Percentiles rank a stretch among this genome's conserved stretches.
Evolutionary conservation across 257 asterid species (phyloP).

Genomic region (Scutellaria galericulata): DNA sequence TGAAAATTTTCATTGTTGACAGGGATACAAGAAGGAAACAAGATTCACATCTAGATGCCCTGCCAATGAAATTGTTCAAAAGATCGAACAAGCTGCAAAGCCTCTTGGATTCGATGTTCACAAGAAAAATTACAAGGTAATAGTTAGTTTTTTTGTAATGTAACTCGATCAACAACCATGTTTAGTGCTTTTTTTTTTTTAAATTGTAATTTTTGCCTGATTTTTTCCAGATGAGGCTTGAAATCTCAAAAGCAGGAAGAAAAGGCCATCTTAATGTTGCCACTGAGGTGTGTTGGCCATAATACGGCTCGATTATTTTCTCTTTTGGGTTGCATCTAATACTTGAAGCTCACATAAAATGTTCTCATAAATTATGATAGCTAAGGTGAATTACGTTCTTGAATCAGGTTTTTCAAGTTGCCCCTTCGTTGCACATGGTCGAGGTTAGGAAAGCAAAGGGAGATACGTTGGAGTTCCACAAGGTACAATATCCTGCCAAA

Average conservation of each 20-base stretch:
- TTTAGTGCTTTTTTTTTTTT: conserved; percentile 4
- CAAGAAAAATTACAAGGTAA: conserved; percentile 88
- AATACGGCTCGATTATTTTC: conserved; percentile 11
- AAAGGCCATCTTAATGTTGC: conserved; percentile 92
- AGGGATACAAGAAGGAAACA: conserved; percentile 90
- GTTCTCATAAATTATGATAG: background rate
- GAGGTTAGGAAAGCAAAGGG: conserved; percentile 61
- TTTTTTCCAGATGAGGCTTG: conserved; percentile 77
- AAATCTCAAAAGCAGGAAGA: conserved; percentile 85
- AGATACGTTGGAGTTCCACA: conserved; percentile 64
- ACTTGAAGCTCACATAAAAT: background rate
- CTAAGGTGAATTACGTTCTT: background rate
- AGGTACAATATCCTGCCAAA: conserved; percentile 46
- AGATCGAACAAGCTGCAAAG: conserved; percentile 88
- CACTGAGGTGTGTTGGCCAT: conserved; percentile 62
- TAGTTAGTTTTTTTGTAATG: conserved; percentile 14
- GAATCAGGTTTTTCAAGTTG: conserved; percentile 63
- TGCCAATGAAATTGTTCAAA: conserved; percentile 78
- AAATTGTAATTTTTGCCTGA: background rate
- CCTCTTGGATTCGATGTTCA: conserved; percentile 96
- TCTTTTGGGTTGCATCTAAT: background rate
- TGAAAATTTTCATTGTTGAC: background rate
- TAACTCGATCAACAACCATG: background rate
- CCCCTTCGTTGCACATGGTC: conserved; percentile 57
- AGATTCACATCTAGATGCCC: conserved; percentile 81